A percentile compares a stretch with the other conserved stretches of the same genome.
Evolutionary conservation across 2,329 filamentous ascomycete species (phyloP).

Genomic region (Fulvia fulva): DNA sequence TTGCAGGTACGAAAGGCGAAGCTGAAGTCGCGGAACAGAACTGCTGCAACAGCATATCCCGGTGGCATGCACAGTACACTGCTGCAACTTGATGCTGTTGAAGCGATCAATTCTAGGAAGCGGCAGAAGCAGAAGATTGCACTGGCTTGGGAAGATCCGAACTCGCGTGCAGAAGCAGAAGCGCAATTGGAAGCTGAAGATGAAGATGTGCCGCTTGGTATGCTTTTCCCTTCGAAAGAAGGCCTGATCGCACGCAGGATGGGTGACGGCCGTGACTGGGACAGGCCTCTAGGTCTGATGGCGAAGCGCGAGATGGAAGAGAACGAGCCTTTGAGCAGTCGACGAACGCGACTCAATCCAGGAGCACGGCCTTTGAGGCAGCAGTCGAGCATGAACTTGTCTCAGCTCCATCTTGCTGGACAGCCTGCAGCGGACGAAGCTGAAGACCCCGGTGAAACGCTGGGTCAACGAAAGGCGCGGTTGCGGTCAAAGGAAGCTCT

Average conservation of each 20-base stretch:
- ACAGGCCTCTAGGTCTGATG: constrained; percentile 68
- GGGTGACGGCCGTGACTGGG: constrained; percentile 44
- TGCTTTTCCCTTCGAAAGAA: constrained; percentile 66
- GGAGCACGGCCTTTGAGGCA: constrained; percentile 5
- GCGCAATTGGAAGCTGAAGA: constrained; percentile 37
- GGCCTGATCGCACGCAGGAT: constrained; percentile 47
- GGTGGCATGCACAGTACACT: constrained; percentile 88
- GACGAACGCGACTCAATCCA: constrained; percentile 62
- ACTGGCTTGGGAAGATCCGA: constrained; percentile 81
- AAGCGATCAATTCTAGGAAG: constrained; percentile 73
- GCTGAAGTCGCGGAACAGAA: constrained; percentile 73
- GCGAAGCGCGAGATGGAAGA: constrained; percentile 84
- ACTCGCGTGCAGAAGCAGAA: constrained; percentile 28
- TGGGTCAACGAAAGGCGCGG: constrained; percentile 62
- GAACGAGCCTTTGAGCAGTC: constrained; percentile 78
- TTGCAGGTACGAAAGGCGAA: constrained; percentile 87
- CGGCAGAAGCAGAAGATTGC: constrained; percentile 73
- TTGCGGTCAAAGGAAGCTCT: constrained; percentile 58
- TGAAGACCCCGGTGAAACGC: constrained; percentile 61
- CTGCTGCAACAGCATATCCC: constrained; percentile 59
- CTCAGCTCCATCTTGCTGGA: constrained; percentile 26
- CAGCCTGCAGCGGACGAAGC: constrained; percentile 32
- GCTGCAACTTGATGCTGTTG: constrained; percentile 83
- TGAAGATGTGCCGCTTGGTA: constrained; percentile 68
- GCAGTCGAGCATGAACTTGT: constrained; percentile 20